These are phyloP conservation scores for Stephanodiscus minutulus DNA, from an alignment of 108 stramenopile genomes.

Conservation along the genomic window DNA sequence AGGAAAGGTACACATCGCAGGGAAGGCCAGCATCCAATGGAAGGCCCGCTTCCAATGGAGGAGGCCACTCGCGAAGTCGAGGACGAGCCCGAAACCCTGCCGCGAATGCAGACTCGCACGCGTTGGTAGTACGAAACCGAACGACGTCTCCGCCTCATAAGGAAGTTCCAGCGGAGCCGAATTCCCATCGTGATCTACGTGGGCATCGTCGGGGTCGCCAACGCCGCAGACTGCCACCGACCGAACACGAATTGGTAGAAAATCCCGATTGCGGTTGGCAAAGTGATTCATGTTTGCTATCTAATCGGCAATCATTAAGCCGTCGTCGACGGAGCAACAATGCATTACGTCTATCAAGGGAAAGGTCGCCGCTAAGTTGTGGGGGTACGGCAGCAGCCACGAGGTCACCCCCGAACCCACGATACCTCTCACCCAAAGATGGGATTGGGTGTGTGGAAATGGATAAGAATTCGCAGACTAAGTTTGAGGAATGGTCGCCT, in stretches of 20 bases:
- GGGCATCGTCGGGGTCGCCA: background rate
- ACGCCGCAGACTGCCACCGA: background rate
- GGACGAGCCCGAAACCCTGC: no score
- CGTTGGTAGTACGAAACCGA: no score
- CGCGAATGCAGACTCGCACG: no score
- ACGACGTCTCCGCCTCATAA: no score
- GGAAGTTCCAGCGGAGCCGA: no score
- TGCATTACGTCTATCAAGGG: background rate
- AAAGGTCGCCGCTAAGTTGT: background rate
- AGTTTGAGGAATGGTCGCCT: conserved; percentile 9
- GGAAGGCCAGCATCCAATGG: no score
- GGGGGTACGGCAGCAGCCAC: background rate
- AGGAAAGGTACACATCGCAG: no score
- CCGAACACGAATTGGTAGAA: background rate
- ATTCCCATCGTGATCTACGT: background rate
- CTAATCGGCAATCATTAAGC: background rate
- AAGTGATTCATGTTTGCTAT: no score
- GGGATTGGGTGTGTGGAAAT: background rate
- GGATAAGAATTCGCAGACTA: conserved; percentile 4
- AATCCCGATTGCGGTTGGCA: background rate
- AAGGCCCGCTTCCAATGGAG: no score
- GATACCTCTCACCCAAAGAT: background rate
- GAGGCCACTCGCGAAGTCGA: no score
- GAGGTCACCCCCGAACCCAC: background rate
- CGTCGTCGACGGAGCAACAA: background rate